Percentiles rank a stretch among this genome's conserved stretches.
Conservation (phyloP, 495 filamentous ascomycete species). For the Trichoderma reesei region DNA sequence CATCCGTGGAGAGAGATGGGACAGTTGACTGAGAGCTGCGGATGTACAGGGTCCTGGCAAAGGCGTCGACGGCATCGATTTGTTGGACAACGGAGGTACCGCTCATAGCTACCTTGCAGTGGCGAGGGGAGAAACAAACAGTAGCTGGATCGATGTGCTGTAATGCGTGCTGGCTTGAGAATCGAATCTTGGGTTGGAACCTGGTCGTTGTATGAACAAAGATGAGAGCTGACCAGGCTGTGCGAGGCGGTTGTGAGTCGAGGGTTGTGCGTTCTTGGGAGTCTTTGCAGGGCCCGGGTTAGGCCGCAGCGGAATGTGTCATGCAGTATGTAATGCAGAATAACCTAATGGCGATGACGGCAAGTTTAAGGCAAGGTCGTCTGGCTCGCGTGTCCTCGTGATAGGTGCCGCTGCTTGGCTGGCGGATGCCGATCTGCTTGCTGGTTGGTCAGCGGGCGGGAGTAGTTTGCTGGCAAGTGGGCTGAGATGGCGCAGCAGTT, state of each 20-base stretch:
- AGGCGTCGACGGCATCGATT: conserved; percentile 34
- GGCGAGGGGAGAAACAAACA: background rate
- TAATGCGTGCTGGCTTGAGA: background rate
- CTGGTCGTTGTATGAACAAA: background rate
- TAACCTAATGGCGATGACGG: no score
- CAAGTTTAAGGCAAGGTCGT: background rate
- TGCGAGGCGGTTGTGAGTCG: no score
- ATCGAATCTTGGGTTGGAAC: background rate
- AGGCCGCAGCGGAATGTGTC: background rate
- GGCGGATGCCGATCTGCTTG: background rate
- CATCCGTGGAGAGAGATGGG: conserved; percentile 18
- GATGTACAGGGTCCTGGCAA: conserved; percentile 30
- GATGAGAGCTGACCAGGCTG: no score
- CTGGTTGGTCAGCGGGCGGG: conserved; percentile 1
- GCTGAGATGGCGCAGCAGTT: conserved; percentile 1
- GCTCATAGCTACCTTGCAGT: conserved; percentile 14
- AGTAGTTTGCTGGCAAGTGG: background rate
- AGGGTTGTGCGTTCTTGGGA: conserved; percentile 10
- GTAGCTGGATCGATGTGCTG: background rate
- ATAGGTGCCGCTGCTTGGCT: background rate
- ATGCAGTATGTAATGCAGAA: no score
- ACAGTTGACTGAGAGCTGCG: conserved; percentile 28
- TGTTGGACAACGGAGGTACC: conserved; percentile 16
- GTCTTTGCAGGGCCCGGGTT: background rate
- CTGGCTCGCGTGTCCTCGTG: conserved; percentile 7